Evolutionary conservation across 768 basidiomycete species (phyloP), one percentile per base, ranked within the genome.

Genomic region (Boletus huronensis): DNA sequence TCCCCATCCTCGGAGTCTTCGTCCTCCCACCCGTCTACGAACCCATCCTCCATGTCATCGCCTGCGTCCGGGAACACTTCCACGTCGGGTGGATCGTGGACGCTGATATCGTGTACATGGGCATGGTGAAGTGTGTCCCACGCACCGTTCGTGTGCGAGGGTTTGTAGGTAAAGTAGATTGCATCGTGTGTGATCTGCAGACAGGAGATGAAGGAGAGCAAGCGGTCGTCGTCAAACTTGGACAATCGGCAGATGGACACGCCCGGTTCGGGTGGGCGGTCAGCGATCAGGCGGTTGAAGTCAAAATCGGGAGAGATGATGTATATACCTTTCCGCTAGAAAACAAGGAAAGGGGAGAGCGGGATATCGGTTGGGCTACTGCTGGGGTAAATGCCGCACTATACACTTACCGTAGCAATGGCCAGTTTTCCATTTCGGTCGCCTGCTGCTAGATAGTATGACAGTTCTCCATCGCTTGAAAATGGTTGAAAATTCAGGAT

Each of bases 111-210:
- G 9, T 51, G 39, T 14, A 8, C n/a, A 32, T 43, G 46, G 3
- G 10, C 17, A 21, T 44, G 48, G 2, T 29, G 49, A 11, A 17
- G 29, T 11, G 43, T 3, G 38, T 46, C 53, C 21, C 9, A 29
- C 3, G 7, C 17, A 14, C 17, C 40, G 16, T 11, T 38, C 4
- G 31, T n/a, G 13, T n/a, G 41, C 7, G 53, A 55, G 0, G 69
- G 60, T 19, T 34, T 54, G 46, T 68, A 68, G 51, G 78, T 82
- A 34, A 82, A 58, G 55, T 74, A 84, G 13, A 84, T 55, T 0
- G 77, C 78, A 0, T 80, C 79, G 26, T 80, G 76, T 0, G 80
- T 79, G 70, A 83, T 74, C 62, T 83, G 82, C 21, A 84, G 72
- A 59, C 82, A 84, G 25, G 75, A 74, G n/a, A 82, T 62, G 34